These are phyloP conservation scores for Fraxinus quadrangulata DNA, from an alignment of 257 asterid species.

Conservation along the genomic window DNA sequence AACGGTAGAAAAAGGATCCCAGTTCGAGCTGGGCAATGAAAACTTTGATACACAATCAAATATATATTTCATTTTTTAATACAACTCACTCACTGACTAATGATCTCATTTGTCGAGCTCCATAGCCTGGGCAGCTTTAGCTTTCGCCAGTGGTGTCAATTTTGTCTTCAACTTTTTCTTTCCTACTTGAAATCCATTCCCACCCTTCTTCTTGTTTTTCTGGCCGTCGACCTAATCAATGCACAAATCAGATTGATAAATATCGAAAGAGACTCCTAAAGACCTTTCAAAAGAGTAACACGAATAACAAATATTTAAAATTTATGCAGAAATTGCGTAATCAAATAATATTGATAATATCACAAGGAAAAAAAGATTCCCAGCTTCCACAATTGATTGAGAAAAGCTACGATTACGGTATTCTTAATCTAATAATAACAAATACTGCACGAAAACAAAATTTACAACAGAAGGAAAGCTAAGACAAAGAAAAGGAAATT, in stretches of 20 bases:
- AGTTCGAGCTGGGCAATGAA: no score
- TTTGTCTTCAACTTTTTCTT: slow-evolving; percentile 87
- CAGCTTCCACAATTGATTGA: not conserved
- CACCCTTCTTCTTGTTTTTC: slow-evolving; percentile 71
- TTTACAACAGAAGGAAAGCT: not conserved
- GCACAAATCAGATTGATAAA: slow-evolving; percentile 19
- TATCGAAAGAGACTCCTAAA: not conserved
- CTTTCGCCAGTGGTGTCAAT: slow-evolving; percentile 84
- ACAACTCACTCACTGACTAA: slow-evolving; percentile 9
- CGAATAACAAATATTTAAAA: not conserved
- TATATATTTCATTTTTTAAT: not conserved
- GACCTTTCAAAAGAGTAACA: not conserved
- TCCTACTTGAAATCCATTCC: slow-evolving; percentile 81
- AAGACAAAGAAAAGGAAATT: slow-evolving; percentile 12
- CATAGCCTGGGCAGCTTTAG: slow-evolving; percentile 98
- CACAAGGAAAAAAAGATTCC: no score
- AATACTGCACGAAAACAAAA: not conserved
- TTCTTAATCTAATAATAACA: not conserved
- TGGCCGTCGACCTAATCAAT: slow-evolving; percentile 77
- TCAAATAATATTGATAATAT: no score
- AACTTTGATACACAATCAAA: not conserved
- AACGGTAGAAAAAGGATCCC: no score
- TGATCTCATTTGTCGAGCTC: slow-evolving; percentile 74
- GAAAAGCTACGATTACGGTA: not conserved
- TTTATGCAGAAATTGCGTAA: no score